Evolutionary conservation across 2,329 filamentous ascomycete species (phyloP).

Genomic region (Hypomyces perniciosus): DNA sequence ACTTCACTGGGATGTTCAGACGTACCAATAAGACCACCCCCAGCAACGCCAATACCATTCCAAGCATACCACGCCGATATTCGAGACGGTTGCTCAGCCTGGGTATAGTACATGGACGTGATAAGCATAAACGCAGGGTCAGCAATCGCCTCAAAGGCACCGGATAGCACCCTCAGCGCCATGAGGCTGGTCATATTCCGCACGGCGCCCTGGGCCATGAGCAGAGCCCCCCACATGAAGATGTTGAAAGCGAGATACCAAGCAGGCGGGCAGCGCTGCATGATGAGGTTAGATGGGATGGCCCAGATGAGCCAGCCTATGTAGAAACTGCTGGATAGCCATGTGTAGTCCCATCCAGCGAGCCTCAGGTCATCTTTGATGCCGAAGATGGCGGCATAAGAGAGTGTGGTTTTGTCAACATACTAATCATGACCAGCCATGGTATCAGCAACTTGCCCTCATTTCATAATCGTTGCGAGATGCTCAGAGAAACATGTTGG

Average conservation of each 20-base stretch:
- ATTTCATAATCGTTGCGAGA: not conserved
- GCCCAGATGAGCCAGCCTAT: conserved; percentile 35
- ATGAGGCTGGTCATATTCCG: conserved; percentile 51
- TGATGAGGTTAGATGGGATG: conserved; percentile 26
- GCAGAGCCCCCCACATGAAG: conserved; percentile 47
- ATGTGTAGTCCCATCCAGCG: conserved; percentile 50
- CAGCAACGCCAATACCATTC: conserved; percentile 53
- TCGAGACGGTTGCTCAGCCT: conserved; percentile 54
- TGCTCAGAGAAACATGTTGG: not conserved
- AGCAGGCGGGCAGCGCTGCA: conserved; percentile 29
- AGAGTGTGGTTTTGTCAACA: conserved; percentile 47
- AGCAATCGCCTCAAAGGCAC: conserved; percentile 55
- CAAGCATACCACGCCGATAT: conserved; percentile 56
- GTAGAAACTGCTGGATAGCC: conserved; percentile 32
- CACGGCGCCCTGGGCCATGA: conserved; percentile 47
- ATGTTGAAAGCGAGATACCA: conserved; percentile 40
- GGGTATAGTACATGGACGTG: conserved; percentile 60
- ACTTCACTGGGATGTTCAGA: not conserved
- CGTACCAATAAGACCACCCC: conserved; percentile 42
- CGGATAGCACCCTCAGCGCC: conserved; percentile 52
- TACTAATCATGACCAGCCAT: conserved; percentile 14
- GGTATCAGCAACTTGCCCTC: not conserved
- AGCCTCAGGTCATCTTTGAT: conserved; percentile 53
- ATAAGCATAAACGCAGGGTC: conserved; percentile 53
- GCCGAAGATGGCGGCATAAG: conserved; percentile 60